Conservation (phyloP, 768 basidiomycete genomes). For the Lactarius hengduanensis region DNA sequence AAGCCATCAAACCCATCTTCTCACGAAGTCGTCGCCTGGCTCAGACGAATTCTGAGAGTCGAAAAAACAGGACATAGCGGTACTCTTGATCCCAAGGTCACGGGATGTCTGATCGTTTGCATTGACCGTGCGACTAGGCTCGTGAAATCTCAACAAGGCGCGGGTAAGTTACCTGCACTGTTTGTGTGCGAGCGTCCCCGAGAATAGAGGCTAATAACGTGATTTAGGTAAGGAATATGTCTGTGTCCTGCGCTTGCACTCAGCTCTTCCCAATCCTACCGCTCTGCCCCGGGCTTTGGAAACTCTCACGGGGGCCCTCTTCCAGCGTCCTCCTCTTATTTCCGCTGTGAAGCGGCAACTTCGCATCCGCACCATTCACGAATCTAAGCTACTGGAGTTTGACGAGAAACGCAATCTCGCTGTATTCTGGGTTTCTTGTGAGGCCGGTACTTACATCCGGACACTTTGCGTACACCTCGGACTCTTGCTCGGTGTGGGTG, state of each 20-base stretch:
- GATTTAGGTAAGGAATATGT: slow-evolving; percentile 93
- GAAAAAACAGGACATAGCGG: slow-evolving; percentile 99
- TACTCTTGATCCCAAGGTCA: slow-evolving; percentile 98
- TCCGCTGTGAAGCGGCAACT: slow-evolving; percentile 98
- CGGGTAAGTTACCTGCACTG: slow-evolving; percentile 55
- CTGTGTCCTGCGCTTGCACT: slow-evolving; percentile 91
- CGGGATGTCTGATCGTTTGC: slow-evolving; percentile 97
- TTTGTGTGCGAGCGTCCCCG: no score
- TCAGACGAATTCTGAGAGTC: slow-evolving; percentile 91
- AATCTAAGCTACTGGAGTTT: slow-evolving; percentile 93
- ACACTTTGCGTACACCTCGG: slow-evolving; percentile 98
- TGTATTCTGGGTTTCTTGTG: slow-evolving; percentile 98
- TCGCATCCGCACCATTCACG: slow-evolving; percentile 95
- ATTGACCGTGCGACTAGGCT: slow-evolving; percentile 97
- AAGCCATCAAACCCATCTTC: slow-evolving; percentile 99
- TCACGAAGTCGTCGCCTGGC: slow-evolving; percentile 99
- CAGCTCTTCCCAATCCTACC: slow-evolving; percentile 73
- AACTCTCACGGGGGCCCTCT: slow-evolving; percentile 95
- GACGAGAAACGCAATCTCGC: slow-evolving; percentile 96
- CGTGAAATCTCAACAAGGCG: slow-evolving; percentile 98
- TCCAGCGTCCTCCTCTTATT: slow-evolving; percentile 98
- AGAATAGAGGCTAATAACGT: not conserved
- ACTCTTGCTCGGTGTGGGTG: slow-evolving; percentile 90
- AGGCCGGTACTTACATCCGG: slow-evolving; percentile 95
- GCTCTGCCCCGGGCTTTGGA: slow-evolving; percentile 91